phyloP scores from a whole-genome alignment of 2,329 filamentous ascomycete species.

The Apiospora malaysiana region DNA sequence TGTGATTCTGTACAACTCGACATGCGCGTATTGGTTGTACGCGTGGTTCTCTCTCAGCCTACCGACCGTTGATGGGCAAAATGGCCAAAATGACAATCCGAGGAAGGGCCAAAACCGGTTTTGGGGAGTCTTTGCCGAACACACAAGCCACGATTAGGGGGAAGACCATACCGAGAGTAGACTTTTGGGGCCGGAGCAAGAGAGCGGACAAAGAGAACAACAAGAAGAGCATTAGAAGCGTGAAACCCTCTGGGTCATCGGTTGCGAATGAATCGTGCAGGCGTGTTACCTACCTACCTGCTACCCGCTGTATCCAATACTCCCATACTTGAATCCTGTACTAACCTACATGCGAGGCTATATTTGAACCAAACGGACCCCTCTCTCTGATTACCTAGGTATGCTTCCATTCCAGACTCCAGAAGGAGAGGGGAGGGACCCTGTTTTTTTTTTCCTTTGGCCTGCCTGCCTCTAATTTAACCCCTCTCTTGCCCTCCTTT shows the following conservation, averaged over 20 bases:
- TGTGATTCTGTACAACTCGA: conserved; percentile 2
- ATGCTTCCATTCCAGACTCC: conserved; percentile 9
- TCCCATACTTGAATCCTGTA: background rate
- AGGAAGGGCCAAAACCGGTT: background rate
- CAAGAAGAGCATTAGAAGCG: background rate
- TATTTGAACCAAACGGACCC: background rate
- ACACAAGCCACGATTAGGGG: conserved; percentile 8
- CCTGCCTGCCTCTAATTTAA: conserved; percentile 9
- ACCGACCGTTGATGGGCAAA: conserved; percentile 10
- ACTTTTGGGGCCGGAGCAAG: background rate
- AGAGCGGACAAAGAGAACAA: background rate
- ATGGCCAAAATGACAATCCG: background rate
- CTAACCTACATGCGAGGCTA: background rate
- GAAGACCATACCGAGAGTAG: background rate
- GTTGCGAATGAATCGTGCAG: conserved; percentile 1
- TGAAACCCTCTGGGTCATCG: background rate
- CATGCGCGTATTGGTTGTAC: background rate
- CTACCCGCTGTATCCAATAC: background rate
- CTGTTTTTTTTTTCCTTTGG: conserved; percentile 9
- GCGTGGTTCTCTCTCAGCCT: conserved; percentile 16
- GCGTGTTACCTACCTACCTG: background rate
- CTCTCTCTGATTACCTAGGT: conserved; percentile 11
- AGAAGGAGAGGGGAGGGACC: background rate
- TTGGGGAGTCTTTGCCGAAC: background rate
- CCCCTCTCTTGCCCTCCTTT: conserved; percentile 9